Percentiles rank a stretch among this genome's conserved stretches.
Conservation (phyloP, 805 yeast genomes). For the Ogataea parapolymorpha region DNA sequence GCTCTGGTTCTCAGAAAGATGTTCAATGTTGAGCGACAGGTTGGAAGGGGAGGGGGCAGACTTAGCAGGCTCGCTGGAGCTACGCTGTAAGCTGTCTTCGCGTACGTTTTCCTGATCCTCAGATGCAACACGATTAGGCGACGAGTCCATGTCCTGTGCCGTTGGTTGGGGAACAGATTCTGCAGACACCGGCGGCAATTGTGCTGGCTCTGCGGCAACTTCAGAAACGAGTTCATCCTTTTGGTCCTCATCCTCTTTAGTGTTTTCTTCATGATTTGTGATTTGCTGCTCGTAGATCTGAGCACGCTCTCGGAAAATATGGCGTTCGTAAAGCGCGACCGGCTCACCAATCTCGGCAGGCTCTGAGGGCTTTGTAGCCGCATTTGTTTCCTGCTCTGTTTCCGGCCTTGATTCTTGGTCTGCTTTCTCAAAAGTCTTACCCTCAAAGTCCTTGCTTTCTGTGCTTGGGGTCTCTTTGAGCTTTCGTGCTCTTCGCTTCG, state of each 20-base stretch:
- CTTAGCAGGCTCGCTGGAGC: not conserved
- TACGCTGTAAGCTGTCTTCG: too few species aligned
- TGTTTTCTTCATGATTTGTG: not conserved
- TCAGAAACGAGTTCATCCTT: too few species aligned
- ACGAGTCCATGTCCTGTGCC: slow-evolving; percentile 1
- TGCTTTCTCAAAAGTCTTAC: not conserved
- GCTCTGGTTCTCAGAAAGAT: slow-evolving; percentile 18
- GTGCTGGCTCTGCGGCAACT: too few species aligned
- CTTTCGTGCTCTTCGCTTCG: slow-evolving; percentile 3
- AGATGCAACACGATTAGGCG: not conserved
- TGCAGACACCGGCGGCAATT: too few species aligned
- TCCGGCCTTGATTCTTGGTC: not conserved
- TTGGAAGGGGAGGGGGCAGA: not conserved
- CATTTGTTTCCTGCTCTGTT: too few species aligned
- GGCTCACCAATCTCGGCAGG: not conserved
- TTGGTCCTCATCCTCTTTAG: too few species aligned
- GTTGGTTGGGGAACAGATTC: not conserved
- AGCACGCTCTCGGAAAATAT: not conserved
- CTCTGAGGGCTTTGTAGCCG: not conserved
- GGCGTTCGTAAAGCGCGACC: slow-evolving; percentile 2
- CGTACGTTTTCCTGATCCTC: not conserved
- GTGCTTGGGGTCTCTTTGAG: not conserved
- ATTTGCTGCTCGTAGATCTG: not conserved
- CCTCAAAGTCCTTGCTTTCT: not conserved
- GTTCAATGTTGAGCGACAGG: not conserved